Base-by-base conservation (phyloP, 2,329 filamentous ascomycete species). In the Apiospora rasikravindrae region DNA sequence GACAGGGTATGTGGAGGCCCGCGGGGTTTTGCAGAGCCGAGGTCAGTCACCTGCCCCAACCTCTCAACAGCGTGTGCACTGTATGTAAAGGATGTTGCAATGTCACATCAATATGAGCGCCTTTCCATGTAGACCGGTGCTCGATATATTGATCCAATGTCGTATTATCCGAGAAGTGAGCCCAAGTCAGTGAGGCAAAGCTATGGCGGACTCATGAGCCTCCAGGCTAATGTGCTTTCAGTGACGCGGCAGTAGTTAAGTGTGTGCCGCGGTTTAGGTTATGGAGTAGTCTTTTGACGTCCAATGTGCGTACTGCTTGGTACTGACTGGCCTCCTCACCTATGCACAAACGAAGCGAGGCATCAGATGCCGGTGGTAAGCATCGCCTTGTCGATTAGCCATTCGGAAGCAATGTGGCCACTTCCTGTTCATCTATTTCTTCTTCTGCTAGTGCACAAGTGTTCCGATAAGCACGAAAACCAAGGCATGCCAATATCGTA, bases 1-100 rank as follows among this genome's bases (percentile, higher is more conserved):
- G 53, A 22, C 53, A 61, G 53, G 19, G 33, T 64, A 64, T 37
- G 57, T 40, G 33, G 19, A 64, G 57, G 57, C 57, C 19, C 53
- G 53, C 29, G 57, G 57, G 33, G 57, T 29, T 64, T 64, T n/a
- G 57, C 57, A 64, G 33, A 64, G 29, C 57, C 57, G 57, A 64
- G 57, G 57, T 64, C 19, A 64, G n/a, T 61, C 53, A 29, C 29
- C 11, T 64, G 29, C 19, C 19, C 57, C 40, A 33, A 40, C 37
- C 29, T 2, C 57, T 64, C 53, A 51, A 51, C 57, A n/a, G 14
- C 29, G 51, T 33, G 26, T 29, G 4, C 53, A 37, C 33, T 37
- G 33, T 37, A 37, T 37, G 53, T 13, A 37, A 11, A 61, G 14
- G 8, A 5, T 7, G 57, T 40, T n/a, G 57, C 57, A 37, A 7